A percentile compares a stretch with the other conserved stretches of the same genome.
Evolutionary conservation across 345 rosid genomes (phyloP).

Genomic region (Salix suchowensis): DNA sequence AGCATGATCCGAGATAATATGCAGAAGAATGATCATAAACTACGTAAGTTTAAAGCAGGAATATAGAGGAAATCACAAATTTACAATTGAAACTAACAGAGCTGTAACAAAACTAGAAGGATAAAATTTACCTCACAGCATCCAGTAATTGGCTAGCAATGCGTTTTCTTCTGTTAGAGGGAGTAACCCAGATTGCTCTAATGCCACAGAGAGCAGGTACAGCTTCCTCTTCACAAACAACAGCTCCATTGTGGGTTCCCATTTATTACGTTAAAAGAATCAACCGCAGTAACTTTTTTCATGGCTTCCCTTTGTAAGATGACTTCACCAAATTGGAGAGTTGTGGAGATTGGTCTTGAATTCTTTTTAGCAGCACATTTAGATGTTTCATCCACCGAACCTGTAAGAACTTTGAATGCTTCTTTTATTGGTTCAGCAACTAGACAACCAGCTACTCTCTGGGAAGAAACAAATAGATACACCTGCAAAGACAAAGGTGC

Average conservation of each 20-base stretch:
- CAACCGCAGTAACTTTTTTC: conserved; percentile 28
- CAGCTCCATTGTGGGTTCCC: conserved; percentile 38
- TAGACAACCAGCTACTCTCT: conserved; percentile 64
- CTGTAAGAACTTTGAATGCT: conserved; percentile 56
- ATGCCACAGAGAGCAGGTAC: conserved; percentile 63
- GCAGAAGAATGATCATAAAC: not conserved
- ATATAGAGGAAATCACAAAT: not conserved
- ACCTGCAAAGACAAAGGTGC: conserved; percentile 39
- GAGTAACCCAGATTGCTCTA: conserved; percentile 88
- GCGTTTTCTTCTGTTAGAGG: conserved; percentile 69
- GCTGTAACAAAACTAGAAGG: not conserved
- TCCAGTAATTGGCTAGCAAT: conserved; percentile 68
- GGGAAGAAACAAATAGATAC: conserved; percentile 55
- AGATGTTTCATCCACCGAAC: conserved; percentile 22
- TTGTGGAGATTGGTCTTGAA: conserved; percentile 29
- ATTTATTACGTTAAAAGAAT: conserved; percentile 16
- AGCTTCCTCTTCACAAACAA: conserved; percentile 51
- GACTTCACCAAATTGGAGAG: conserved; percentile 63
- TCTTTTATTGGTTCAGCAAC: conserved; percentile 77
- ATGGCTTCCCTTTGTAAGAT: conserved; percentile 50
- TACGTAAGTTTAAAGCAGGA: not conserved
- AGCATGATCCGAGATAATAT: not conserved
- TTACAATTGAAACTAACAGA: not conserved
- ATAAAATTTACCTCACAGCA: conserved; percentile 52
- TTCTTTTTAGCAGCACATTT: conserved; percentile 17